Conservation (phyloP, 257 asterid species). For the Mitragyna speciosa region DNA sequence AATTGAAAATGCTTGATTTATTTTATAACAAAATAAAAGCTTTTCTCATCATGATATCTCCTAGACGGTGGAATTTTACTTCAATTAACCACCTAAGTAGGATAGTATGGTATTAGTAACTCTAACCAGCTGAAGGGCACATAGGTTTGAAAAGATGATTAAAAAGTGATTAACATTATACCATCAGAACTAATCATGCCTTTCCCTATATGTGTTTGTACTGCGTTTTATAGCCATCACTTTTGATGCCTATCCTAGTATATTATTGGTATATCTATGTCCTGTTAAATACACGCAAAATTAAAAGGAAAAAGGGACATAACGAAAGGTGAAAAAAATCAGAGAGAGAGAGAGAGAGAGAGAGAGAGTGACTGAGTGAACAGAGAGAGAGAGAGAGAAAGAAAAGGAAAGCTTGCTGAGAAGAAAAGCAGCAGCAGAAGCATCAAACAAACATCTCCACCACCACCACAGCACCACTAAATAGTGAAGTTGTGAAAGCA, state of each 20-base stretch:
- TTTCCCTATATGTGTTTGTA: slow-evolving; percentile 16
- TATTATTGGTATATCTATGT: too few species aligned
- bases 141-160: neutral
- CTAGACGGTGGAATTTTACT: too few species aligned
- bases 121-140: neutral
- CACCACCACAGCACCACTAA: neutral
- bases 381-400: slow-evolving; percentile 12
- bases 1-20: too few species aligned
- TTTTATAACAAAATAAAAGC: too few species aligned
- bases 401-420: slow-evolving; percentile 23
- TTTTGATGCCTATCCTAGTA: neutral
- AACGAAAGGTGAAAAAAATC: neutral
- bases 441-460: slow-evolving; percentile 14
- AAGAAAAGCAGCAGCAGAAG: slow-evolving; percentile 27
- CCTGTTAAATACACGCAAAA: neutral
- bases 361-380: neutral
- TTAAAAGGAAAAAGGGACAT: neutral
- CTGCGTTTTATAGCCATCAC: slow-evolving; percentile 19
- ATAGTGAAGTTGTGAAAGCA: neutral
- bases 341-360: neutral
- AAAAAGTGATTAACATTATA: slow-evolving; percentile 7
- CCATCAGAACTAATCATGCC: slow-evolving; percentile 11
- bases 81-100: neutral
- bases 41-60: neutral
- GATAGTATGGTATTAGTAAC: neutral